Evolutionary conservation across 345 rosid genomes (phyloP).

Genomic region (Salix dunnii): DNA sequence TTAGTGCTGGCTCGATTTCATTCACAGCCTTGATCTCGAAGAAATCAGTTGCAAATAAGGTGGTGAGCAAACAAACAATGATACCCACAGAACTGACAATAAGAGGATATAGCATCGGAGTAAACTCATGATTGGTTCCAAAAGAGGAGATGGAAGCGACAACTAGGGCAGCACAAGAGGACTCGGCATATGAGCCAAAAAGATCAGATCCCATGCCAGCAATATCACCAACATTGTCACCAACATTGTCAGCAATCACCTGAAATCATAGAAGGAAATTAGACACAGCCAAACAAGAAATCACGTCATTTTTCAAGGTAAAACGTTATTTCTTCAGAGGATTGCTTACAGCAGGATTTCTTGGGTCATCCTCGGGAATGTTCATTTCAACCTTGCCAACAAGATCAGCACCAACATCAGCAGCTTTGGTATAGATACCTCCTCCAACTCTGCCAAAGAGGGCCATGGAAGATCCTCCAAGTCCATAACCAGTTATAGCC

Average conservation of each 20-base stretch:
- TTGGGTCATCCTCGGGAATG: constrained; percentile 78
- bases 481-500: constrained; percentile 82
- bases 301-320: background rate
- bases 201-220: constrained; percentile 88
- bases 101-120: constrained; percentile 71
- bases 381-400: constrained; percentile 82
- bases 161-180: constrained; percentile 77
- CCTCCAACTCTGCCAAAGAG: constrained; percentile 84
- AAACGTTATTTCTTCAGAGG: constrained; percentile 6
- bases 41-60: constrained; percentile 69
- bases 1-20: constrained; percentile 68
- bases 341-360: constrained; percentile 75
- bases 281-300: background rate
- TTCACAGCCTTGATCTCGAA: constrained; percentile 68
- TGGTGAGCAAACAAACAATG: constrained; percentile 63
- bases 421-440: constrained; percentile 82
- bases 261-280: constrained; percentile 26
- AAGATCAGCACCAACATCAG: constrained; percentile 90
- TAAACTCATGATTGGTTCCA: constrained; percentile 64
- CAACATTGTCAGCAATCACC: constrained; percentile 89
- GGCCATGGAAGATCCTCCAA: constrained; percentile 89
- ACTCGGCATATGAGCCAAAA: constrained; percentile 70
- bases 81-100: constrained; percentile 69
- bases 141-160: constrained; percentile 78
- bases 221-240: constrained; percentile 80